A percentile compares a stretch with the other conserved stretches of the same genome.
These are phyloP conservation scores for Tolypocladium ovalisporum DNA, from an alignment of 2,329 filamentous ascomycete species.

Conservation along the genomic window DNA sequence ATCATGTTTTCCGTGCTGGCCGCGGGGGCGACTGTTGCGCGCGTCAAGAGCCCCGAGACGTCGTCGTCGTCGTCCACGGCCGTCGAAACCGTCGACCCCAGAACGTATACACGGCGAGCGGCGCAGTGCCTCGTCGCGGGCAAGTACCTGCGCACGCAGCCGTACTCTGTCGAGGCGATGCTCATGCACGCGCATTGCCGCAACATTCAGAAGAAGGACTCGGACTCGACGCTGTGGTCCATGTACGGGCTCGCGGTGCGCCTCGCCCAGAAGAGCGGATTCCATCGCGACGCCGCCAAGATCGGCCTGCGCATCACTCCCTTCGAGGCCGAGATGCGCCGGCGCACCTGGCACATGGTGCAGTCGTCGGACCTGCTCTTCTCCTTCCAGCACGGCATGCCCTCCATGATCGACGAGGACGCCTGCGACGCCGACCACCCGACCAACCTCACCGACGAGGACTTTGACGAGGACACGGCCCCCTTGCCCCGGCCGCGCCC, in stretches of 20 bases:
- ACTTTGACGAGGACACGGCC: conserved; percentile 36
- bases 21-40: conserved; percentile 25
- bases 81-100: conserved; percentile 8
- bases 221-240: conserved; percentile 34
- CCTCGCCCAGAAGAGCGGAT: conserved; percentile 40
- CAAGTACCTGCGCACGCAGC: conserved; percentile 31
- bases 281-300: conserved; percentile 36
- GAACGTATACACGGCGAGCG: conserved; percentile 23
- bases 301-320: conserved; percentile 28
- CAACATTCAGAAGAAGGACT: conserved; percentile 27
- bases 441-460: conserved; percentile 35
- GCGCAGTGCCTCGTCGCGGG: conserved; percentile 37
- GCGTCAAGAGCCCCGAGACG: conserved; percentile 14
- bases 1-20: conserved; percentile 37
- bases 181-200: conserved; percentile 33
- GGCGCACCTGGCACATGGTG: conserved; percentile 35
- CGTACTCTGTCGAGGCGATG: conserved; percentile 37
- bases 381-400: conserved; percentile 42
- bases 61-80: not conserved
- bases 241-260: conserved; percentile 34
- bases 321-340: conserved; percentile 40
- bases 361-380: conserved; percentile 36
- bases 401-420: conserved; percentile 35
- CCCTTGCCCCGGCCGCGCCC: conserved; percentile 31
- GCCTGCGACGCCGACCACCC: conserved; percentile 35